Base-by-base conservation (phyloP, 768 basidiomycete genomes). In the Podaxis pistillaris region DNA sequence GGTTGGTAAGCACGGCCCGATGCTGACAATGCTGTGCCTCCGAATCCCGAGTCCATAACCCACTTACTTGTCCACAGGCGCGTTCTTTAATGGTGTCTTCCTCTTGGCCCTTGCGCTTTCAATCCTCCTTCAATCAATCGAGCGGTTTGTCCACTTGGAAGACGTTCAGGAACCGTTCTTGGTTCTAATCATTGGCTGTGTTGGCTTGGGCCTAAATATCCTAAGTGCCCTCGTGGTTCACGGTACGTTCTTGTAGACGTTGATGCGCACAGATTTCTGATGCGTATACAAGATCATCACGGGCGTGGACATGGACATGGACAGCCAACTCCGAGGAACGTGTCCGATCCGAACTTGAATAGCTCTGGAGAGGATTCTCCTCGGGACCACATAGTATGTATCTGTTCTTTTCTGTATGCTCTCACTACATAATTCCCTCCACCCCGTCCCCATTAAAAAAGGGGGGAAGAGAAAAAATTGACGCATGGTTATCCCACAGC, bases 51-150 rank as follows among this genome's bases (percentile, higher is more conserved):
- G 44, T n/a, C n/a, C 28, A 54, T 44, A 60, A 65, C 59, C 47
- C 52, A 66, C 22, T 15, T 40, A 7, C 41, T 56, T 15, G 24
- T 41, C 53, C 63, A 37, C 62, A 83, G 83, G 83, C 49, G 80
- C 80, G 15, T 83, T 83, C 67, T 83, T 83, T 73, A 83, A 83
- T 66, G 81, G 81, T 30, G 81, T 81, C 13, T 84, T 84, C 66
- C 76, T 83, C 9, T 72, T 84, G 37, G 83, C 82, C 2, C 72
- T 84, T 58, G 83, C 80, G 2, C 72, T 85, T 24, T 84, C 82
- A 38, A 83, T 86, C 50, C 78, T 81, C 63, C 71, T 83, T 26
- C 75, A 86, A 71, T 81, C 83, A 1, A 75, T 85, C 56, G 82
- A 84, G 68, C 77, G 83, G 24, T 86, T 86, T 66, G 72, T 84